phyloP scores from a whole-genome alignment of 805 yeast species.

The Spathaspora boniae region DNA sequence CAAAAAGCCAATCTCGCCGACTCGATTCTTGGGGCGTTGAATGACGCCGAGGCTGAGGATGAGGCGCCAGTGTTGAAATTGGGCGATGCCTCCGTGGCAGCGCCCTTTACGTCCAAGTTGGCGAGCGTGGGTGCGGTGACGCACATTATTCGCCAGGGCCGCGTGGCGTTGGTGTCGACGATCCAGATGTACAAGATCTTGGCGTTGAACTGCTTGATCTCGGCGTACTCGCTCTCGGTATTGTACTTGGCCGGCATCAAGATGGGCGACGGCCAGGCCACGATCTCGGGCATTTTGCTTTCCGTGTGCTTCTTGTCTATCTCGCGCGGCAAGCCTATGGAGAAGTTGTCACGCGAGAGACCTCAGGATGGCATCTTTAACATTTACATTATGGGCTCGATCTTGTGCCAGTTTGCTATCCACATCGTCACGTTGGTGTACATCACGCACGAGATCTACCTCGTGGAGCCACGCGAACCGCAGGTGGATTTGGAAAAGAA shows the following conservation, averaged over 20 bases:
- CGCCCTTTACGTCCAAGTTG: slow-evolving; percentile 95
- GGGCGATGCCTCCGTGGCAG: slow-evolving; percentile 99
- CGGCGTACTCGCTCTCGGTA: slow-evolving; percentile 93
- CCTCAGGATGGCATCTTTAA: slow-evolving; percentile 98
- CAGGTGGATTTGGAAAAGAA: slow-evolving; percentile 84
- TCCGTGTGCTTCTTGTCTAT: slow-evolving; percentile 94
- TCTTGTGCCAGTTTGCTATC: slow-evolving; percentile 92
- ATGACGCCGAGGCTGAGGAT: slow-evolving; percentile 58
- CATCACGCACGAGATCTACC: slow-evolving; percentile 78
- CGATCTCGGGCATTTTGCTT: slow-evolving; percentile 87
- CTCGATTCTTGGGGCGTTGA: slow-evolving; percentile 52
- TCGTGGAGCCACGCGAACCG: slow-evolving; percentile 89
- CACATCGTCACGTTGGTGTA: slow-evolving; percentile 82
- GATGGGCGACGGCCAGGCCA: slow-evolving; percentile 97
- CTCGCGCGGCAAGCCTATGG: slow-evolving; percentile 88
- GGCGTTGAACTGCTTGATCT: slow-evolving; percentile 93
- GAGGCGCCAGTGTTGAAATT: slow-evolving; percentile 92
- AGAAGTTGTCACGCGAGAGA: slow-evolving; percentile 85
- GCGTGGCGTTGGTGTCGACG: slow-evolving; percentile 95
- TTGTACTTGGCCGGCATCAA: slow-evolving; percentile 95
- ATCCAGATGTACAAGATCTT: slow-evolving; percentile 98
- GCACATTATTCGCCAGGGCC: slow-evolving; percentile 93
- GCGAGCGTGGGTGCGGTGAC: slow-evolving; percentile 91
- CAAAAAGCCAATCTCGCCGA: slow-evolving; percentile 68
- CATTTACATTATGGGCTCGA: slow-evolving; percentile 94